phyloP scores from a whole-genome alignment of 768 basidiomycete genomes.

The Tubosaeta brunneosetosa region DNA sequence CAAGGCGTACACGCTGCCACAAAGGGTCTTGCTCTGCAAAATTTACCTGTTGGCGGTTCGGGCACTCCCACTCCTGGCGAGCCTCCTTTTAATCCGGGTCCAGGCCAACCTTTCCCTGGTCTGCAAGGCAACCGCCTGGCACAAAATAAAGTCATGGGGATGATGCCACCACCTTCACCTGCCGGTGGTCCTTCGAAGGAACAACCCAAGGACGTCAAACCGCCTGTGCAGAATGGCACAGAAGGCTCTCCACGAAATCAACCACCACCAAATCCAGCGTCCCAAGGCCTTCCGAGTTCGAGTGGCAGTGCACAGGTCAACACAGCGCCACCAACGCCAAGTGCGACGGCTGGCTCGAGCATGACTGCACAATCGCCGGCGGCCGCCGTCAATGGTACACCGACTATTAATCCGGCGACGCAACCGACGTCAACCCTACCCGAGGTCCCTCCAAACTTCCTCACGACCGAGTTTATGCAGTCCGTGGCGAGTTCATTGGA shows the following conservation, averaged over 20 bases:
- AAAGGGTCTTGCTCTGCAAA: slow-evolving; percentile 30
- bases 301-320: slow-evolving; percentile 19
- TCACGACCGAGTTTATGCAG: slow-evolving; percentile 42
- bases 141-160: slow-evolving; percentile 37
- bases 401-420: slow-evolving; percentile 25
- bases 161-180: slow-evolving; percentile 53
- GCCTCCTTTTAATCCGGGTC: slow-evolving; percentile 36
- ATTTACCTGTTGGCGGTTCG: slow-evolving; percentile 30
- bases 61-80: slow-evolving; percentile 45
- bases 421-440: slow-evolving; percentile 24
- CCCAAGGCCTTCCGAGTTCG: slow-evolving; percentile 19
- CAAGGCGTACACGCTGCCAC: slow-evolving; percentile 36
- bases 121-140: slow-evolving; percentile 29
- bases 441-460: slow-evolving; percentile 22
- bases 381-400: slow-evolving; percentile 30
- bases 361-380: slow-evolving; percentile 38
- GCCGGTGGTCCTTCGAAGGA: slow-evolving; percentile 31
- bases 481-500: slow-evolving; percentile 39
- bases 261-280: slow-evolving; percentile 26
- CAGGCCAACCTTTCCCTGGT: slow-evolving; percentile 32
- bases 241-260: slow-evolving; percentile 45
- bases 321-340: slow-evolving; percentile 38
- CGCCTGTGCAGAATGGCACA: slow-evolving; percentile 24
- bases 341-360: slow-evolving; percentile 22
- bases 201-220: slow-evolving; percentile 32